phyloP scores from a whole-genome alignment of 345 rosid species.

The Chamaenerion angustifolium region DNA sequence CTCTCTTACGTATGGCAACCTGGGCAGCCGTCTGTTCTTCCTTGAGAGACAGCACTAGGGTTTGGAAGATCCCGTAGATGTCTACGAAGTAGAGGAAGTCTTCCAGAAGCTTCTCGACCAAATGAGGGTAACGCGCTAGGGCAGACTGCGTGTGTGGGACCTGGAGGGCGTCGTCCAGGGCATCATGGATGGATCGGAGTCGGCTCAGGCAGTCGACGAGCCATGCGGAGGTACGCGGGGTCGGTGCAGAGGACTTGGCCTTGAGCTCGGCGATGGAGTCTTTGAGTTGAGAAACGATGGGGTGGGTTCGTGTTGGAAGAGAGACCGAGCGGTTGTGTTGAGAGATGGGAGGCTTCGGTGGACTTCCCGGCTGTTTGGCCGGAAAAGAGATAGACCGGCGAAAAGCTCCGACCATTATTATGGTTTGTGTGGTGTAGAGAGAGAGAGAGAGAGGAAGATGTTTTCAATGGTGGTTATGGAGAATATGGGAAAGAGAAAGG shows the following conservation, averaged over 20 bases:
- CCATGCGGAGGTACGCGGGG: constrained; percentile 18
- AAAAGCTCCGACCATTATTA: constrained; percentile 30
- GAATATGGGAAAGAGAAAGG: not conserved
- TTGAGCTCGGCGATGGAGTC: constrained; percentile 20
- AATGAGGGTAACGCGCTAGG: constrained; percentile 22
- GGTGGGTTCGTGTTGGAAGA: constrained; percentile 50
- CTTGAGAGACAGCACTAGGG: constrained; percentile 21
- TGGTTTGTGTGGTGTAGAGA: not conserved
- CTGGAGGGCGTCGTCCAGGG: constrained; percentile 33
- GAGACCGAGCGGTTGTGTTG: constrained; percentile 44
- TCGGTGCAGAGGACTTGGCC: constrained; percentile 13
- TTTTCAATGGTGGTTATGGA: not conserved
- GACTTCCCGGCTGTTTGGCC: constrained; percentile 24
- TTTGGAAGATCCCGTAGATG: constrained; percentile 42
- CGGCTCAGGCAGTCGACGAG: constrained; percentile 27
- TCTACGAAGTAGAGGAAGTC: constrained; percentile 40
- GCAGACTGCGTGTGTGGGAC: constrained; percentile 43
- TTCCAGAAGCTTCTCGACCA: constrained; percentile 39
- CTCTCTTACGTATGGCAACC: constrained; percentile 36
- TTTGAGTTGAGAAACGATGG: constrained; percentile 34
- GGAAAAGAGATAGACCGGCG: constrained; percentile 48
- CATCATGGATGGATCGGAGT: constrained; percentile 28
- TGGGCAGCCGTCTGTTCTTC: constrained; percentile 36
- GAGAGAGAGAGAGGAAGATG: not conserved
- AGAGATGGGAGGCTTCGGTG: constrained; percentile 23